Evolutionary conservation across 176 grass and related monocot genomes (phyloP).

Genomic region (Otatea glauca): DNA sequence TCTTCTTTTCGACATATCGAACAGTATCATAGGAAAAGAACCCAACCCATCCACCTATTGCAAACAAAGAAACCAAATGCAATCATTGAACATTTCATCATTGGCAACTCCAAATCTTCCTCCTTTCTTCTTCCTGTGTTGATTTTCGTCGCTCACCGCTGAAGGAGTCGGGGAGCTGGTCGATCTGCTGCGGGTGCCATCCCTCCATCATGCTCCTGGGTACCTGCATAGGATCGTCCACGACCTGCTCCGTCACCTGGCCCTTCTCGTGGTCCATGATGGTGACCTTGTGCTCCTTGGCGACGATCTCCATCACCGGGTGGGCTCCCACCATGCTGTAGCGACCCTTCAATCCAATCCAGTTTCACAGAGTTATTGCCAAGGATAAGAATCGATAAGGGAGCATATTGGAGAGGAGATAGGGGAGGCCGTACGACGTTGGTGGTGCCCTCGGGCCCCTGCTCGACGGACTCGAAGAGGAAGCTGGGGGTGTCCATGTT

Average conservation of each 20-base stretch:
- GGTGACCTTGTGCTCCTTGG: constrained; percentile 65
- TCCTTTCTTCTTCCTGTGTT: not conserved
- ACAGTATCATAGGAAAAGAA: constrained; percentile 92
- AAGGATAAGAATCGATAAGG: constrained; percentile 22
- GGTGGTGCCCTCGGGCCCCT: constrained; percentile 62
- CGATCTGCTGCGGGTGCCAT: constrained; percentile 68
- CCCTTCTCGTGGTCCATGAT: constrained; percentile 73
- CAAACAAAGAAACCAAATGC: constrained; percentile 1
- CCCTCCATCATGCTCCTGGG: constrained; percentile 73
- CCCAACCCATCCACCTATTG: constrained; percentile 81
- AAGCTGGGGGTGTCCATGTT: constrained; percentile 77
- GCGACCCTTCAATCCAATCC: constrained; percentile 55
- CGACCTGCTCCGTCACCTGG: constrained; percentile 54
- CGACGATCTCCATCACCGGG: constrained; percentile 70
- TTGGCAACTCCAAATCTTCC: not conserved
- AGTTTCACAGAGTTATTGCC: not conserved
- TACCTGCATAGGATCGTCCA: constrained; percentile 71
- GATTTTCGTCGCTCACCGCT: constrained; percentile 38
- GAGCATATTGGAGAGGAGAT: not conserved
- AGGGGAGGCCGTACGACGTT: constrained; percentile 46
- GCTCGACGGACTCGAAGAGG: constrained; percentile 90
- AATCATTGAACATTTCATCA: constrained; percentile 26
- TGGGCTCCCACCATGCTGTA: constrained; percentile 78
- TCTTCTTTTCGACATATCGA: constrained; percentile 87
- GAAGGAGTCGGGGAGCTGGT: constrained; percentile 62